Base-by-base conservation (phyloP, 1,284 basidiomycete genomes). In the Ceratobasidium sp. region DNA sequence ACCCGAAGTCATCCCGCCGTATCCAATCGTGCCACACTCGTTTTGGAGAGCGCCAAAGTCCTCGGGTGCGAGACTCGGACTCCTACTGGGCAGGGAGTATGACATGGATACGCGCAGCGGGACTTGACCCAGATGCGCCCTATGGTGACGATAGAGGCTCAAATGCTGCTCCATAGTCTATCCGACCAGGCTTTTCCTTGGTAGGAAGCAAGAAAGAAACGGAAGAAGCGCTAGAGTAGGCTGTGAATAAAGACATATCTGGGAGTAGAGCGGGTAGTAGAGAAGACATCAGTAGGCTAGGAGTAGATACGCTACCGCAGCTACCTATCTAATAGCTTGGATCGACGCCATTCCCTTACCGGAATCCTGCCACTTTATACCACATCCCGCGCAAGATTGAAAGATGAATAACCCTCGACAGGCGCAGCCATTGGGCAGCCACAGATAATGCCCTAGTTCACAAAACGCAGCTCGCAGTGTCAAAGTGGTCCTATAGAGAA, bases 401-500 rank as follows among this genome's bases (percentile, higher is more conserved):
- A 21, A 48, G 26, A 23, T 57, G 28, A 39, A 28, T 57, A 32
- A 57, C 6, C 34, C 23, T 41, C 34, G 14, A 23, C 41, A 16
- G 57, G 64, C 64, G 64, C 64, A 57, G 52, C 50, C 52, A 57
- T 41, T 67, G 64, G 50, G 64, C 64, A 67, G 64, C 64, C 64
- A 53, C 39, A 52, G 32, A 55, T 34, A 21, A 30, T 39, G 46
- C 21, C 32, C 52, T 34, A 46, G 34, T n/a, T 32, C 64, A 57
- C 30, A 14, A 53, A 39, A 39, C 36, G 43, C 28, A 26, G 36
- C 18, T 48, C 60, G 60, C 60, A 62, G 60, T 23, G 18, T 39
- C 36, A 39, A 39, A 39, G 5, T 6, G 36, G 36, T 39, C n/a
- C n/a, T n/a, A n/a, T n/a, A n/a, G n/a, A n/a, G n/a, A n/a, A n/a